Percentiles rank a stretch among this genome's conserved stretches.
Evolutionary conservation across 768 basidiomycete genomes (phyloP).

Genomic region (Podaxis mareebaensis): DNA sequence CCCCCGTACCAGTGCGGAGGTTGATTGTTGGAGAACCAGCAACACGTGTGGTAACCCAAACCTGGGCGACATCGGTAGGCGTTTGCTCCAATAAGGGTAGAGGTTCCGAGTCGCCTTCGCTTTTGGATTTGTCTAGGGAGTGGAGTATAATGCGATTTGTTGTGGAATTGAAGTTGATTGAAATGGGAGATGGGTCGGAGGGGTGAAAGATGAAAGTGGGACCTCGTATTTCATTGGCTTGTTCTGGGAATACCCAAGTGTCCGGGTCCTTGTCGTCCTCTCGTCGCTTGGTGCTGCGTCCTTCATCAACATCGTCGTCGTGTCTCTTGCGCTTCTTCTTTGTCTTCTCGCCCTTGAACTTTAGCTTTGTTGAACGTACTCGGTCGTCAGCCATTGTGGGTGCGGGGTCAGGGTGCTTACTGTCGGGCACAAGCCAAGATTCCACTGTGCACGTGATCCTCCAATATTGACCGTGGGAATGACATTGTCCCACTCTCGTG

Average conservation of each 20-base stretch:
- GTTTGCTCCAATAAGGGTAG: conserved; percentile 58
- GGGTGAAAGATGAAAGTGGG: conserved; percentile 88
- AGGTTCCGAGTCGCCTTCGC: conserved; percentile 45
- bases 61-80: conserved; percentile 83
- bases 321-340: conserved; percentile 82
- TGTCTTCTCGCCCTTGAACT: conserved; percentile 86
- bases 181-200: conserved; percentile 76
- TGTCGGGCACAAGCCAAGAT: conserved; percentile 19
- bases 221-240: conserved; percentile 73
- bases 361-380: conserved; percentile 73
- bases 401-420: neutral
- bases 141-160: conserved; percentile 71
- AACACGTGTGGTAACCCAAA: conserved; percentile 88
- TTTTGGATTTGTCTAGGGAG: conserved; percentile 58
- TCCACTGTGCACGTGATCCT: conserved; percentile 33
- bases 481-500: conserved; percentile 1
- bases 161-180: conserved; percentile 76
- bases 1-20: conserved; percentile 81
- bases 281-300: conserved; percentile 48
- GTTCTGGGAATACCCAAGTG: conserved; percentile 78
- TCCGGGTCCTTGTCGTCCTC: conserved; percentile 68
- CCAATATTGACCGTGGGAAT: conserved; percentile 38
- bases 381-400: conserved; percentile 38
- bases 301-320: conserved; percentile 48
- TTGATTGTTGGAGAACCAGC: conserved; percentile 86